These are phyloP conservation scores for Symbiodinium natans DNA, from an alignment of 73 alveolate genomes.

Conservation along the genomic window DNA sequence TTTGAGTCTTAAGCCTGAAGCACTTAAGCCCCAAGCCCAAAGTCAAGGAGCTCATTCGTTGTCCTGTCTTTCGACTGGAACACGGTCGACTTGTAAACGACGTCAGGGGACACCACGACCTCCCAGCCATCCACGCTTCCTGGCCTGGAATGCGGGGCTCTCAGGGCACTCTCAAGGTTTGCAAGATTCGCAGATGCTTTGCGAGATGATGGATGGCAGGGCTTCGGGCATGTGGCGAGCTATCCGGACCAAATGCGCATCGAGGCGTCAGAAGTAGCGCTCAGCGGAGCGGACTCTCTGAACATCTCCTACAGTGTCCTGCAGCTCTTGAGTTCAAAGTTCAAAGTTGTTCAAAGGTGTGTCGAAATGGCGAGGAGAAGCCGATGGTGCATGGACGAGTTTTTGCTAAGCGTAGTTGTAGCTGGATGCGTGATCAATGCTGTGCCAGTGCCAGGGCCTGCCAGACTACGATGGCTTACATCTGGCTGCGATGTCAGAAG, in stretches of 20 bases:
- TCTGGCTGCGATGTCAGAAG: constrained; percentile 43
- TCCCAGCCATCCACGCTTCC: not conserved
- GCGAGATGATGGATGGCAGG: not conserved
- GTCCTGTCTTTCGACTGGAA: no score
- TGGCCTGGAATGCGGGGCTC: constrained; percentile 34
- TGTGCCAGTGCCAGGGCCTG: not conserved
- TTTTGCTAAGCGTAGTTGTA: no score
- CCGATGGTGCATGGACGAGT: not conserved
- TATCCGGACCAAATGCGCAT: constrained; percentile 32
- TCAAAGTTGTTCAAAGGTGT: not conserved
- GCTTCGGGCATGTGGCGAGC: constrained; percentile 49
- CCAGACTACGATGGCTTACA: constrained; percentile 29
- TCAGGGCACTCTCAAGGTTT: not conserved
- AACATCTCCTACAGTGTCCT: not conserved
- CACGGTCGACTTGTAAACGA: no score
- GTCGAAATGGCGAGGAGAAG: not conserved
- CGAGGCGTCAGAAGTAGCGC: constrained; percentile 7
- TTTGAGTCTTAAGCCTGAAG: no score
- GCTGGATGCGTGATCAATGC: no score
- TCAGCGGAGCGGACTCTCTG: no score
- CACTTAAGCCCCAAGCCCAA: no score
- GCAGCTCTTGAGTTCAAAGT: not conserved
- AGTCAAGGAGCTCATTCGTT: no score
- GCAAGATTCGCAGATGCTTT: not conserved
- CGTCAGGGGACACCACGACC: constrained; percentile 41